Evolutionary conservation across 805 yeast genomes (phyloP).

Genomic region (Teunomyces barrocoloradensis): DNA sequence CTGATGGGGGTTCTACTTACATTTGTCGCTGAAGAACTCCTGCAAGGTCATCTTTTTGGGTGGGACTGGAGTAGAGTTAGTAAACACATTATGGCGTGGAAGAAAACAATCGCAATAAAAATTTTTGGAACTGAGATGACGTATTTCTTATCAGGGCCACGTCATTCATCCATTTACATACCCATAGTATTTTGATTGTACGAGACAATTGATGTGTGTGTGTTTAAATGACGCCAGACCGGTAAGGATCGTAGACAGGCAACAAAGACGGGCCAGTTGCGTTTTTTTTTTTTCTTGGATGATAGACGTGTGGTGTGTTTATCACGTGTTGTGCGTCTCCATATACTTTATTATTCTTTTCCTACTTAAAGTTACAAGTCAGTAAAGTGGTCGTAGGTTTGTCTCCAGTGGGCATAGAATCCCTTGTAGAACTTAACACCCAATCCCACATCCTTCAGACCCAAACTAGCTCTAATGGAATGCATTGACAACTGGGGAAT

Average conservation of each 20-base stretch:
- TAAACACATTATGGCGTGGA: not conserved
- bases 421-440: conserved; percentile 71
- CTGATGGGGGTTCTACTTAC: conserved; percentile 30
- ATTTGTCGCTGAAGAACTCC: conserved; percentile 44
- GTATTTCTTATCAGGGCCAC: no score
- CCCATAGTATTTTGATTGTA: conserved; percentile 6
- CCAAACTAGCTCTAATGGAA: conserved; percentile 77
- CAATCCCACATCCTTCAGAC: conserved; percentile 72
- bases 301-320: not conserved
- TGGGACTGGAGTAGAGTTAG: conserved; percentile 26
- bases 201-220: not conserved
- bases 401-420: conserved; percentile 67
- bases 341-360: no score
- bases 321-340: not conserved
- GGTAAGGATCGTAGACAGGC: conserved; percentile 2
- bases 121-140: no score
- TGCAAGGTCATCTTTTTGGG: conserved; percentile 47
- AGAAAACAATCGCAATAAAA: not conserved
- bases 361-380: conserved; percentile 34
- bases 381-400: conserved; percentile 50
- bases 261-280: not conserved
- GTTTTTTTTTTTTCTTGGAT: not conserved
- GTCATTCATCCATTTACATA: conserved; percentile 4
- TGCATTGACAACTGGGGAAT: conserved; percentile 86
- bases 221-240: conserved; percentile 2